Evolutionary conservation across 192 early-diverging fungal species (phyloP).

Genomic region (Paraglomus occultum): DNA sequence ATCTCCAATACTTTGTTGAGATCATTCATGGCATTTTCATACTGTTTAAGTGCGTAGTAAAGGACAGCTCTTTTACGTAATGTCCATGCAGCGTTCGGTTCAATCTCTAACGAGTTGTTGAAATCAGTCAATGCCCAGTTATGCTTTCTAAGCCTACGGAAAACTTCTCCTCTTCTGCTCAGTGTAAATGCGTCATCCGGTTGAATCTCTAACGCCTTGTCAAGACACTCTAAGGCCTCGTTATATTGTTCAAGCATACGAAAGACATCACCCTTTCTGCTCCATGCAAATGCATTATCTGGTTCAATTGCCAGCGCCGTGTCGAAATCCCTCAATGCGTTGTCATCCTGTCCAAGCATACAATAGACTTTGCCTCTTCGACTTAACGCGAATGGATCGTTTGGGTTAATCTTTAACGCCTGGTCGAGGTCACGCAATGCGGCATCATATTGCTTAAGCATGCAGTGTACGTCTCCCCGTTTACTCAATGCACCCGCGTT

Average conservation of each 20-base stretch:
- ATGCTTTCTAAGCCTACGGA: neutral
- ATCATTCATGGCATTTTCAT: too few relatives aligned
- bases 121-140: neutral
- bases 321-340: neutral
- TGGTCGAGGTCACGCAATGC: conserved; percentile 8
- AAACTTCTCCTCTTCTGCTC: neutral
- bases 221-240: neutral
- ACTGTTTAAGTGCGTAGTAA: too few relatives aligned
- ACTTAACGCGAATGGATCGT: neutral
- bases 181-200: neutral
- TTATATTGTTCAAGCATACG: neutral
- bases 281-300: neutral
- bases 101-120: neutral
- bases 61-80: too few relatives aligned
- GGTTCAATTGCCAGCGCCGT: neutral
- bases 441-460: neutral
- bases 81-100: neutral
- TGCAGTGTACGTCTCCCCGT: neutral
- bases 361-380: conserved; percentile 10
- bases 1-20: too few relatives aligned
- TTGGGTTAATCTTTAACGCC: neutral
- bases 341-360: neutral
- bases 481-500: neutral
- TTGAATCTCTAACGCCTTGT: neutral
- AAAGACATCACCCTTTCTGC: neutral